Percentiles rank a stretch among this genome's conserved stretches.
phyloP scores from a whole-genome alignment of 169 alveolate species.

The Eimeria acervulina region DNA sequence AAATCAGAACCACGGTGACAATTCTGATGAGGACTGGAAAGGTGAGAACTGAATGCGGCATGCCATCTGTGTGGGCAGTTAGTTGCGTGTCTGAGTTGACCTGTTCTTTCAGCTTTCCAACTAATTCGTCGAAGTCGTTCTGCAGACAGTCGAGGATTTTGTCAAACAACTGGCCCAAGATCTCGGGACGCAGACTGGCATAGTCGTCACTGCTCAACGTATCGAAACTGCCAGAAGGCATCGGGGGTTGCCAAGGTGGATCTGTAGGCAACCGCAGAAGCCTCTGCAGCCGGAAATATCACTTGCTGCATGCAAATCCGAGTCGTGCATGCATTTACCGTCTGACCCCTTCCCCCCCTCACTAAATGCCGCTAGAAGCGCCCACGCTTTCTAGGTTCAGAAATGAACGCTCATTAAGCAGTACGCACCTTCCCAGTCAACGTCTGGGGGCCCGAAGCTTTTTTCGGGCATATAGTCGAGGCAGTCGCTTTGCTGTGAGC shows the following conservation, averaged over 20 bases:
- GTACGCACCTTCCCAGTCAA: constrained; percentile 69
- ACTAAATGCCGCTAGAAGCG: neutral
- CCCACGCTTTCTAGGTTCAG: neutral
- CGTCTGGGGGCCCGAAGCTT: constrained; percentile 52
- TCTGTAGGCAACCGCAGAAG: neutral
- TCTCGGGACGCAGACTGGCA: constrained; percentile 62
- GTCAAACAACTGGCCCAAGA: constrained; percentile 80
- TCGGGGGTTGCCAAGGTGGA: neutral
- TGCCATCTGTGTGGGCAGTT: neutral
- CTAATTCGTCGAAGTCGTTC: constrained; percentile 66
- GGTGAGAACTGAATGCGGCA: neutral
- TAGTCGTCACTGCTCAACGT: constrained; percentile 44
- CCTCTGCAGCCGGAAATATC: neutral
- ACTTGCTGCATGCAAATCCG: neutral
- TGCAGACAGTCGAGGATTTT: constrained; percentile 72
- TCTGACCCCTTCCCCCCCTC: neutral
- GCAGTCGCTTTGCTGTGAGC: constrained; percentile 69
- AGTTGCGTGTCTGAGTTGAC: neutral
- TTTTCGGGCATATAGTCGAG: constrained; percentile 41
- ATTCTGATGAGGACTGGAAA: neutral
- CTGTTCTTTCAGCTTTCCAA: constrained; percentile 79
- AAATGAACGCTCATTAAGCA: neutral
- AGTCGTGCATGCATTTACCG: neutral
- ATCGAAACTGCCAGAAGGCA: constrained; percentile 30
- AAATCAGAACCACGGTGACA: neutral